Percentiles rank a stretch among this genome's conserved stretches.
Conservation (phyloP, 2,329 filamentous ascomycete genomes). For the Shiraia bambusicola region DNA sequence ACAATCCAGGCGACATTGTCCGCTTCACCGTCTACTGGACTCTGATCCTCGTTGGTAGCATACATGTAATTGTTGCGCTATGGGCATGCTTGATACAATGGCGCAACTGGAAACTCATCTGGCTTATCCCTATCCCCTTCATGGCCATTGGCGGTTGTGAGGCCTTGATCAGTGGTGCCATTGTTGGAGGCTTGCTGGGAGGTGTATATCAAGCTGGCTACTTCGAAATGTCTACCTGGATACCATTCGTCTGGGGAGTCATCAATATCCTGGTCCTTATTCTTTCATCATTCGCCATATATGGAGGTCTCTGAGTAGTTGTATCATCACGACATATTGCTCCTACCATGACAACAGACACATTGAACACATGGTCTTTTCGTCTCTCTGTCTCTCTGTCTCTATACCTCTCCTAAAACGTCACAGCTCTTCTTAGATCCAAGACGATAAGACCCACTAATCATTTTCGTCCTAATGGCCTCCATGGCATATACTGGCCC, state of each 20-base stretch:
- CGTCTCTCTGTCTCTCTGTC: no score
- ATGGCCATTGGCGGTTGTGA: conserved; percentile 71
- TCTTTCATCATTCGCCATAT: conserved; percentile 88
- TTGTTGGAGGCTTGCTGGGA: conserved; percentile 76
- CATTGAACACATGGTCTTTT: no score
- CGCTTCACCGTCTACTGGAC: conserved; percentile 88
- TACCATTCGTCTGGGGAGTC: conserved; percentile 83
- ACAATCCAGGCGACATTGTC: conserved; percentile 76
- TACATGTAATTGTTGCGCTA: conserved; percentile 70
- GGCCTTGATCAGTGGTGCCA: conserved; percentile 75
- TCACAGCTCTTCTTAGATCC: no score
- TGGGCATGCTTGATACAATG: conserved; percentile 74
- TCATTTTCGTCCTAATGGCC: no score
- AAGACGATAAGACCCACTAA: no score
- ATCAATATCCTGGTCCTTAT: conserved; percentile 82
- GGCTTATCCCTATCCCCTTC: conserved; percentile 73
- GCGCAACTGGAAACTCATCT: conserved; percentile 59
- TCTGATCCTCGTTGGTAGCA: conserved; percentile 71
- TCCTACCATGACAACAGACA: no score
- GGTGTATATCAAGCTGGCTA: conserved; percentile 79
- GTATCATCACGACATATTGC: no score
- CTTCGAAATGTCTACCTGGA: conserved; percentile 92
- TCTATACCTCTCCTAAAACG: no score
- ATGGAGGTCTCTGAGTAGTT: conserved; percentile 68
- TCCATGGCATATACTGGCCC: no score